These are phyloP conservation scores for Maudiozyma turicensis DNA, from an alignment of 805 yeast species.

Conservation along the genomic window DNA sequence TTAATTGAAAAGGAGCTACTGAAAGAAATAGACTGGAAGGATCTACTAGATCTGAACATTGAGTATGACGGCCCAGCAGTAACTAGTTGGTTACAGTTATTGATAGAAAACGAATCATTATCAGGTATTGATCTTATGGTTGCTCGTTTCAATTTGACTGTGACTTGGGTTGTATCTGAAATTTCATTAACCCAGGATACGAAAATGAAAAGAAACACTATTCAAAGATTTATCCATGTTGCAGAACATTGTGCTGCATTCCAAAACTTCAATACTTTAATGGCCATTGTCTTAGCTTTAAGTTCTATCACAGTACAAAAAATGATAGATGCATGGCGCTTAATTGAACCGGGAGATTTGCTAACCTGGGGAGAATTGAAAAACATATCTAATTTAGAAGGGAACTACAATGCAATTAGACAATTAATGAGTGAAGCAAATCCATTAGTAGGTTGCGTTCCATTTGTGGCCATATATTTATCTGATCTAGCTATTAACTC, in stretches of 20 bases:
- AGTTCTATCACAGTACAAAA: conserved; percentile 53
- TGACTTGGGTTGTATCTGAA: conserved; percentile 88
- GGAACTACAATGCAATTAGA: conserved; percentile 63
- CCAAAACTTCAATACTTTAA: conserved; percentile 79
- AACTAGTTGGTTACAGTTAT: conserved; percentile 74
- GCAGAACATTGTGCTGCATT: conserved; percentile 63
- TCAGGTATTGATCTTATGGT: conserved; percentile 79
- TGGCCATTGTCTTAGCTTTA: conserved; percentile 79
- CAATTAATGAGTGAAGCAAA: conserved; percentile 39
- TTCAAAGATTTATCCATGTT: conserved; percentile 80
- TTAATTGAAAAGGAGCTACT: conserved; percentile 77
- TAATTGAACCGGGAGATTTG: conserved; percentile 62
- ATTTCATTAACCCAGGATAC: conserved; percentile 57
- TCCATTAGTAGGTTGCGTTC: conserved; percentile 69
- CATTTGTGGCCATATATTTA: conserved; percentile 78
- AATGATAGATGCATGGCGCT: conserved; percentile 63
- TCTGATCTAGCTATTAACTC: conserved; percentile 71
- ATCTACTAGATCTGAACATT: conserved; percentile 70
- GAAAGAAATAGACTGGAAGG: conserved; percentile 86
- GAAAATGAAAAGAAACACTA: conserved; percentile 52
- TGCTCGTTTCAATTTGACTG: conserved; percentile 77
- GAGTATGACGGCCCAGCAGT: conserved; percentile 54
- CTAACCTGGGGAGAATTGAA: conserved; percentile 59
- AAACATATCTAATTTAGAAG: conserved; percentile 60
- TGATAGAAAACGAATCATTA: conserved; percentile 44